Percentiles rank a stretch among this genome's conserved stretches.
Evolutionary conservation across 2,329 filamentous ascomycete species (phyloP).

Genomic region (Xylariaceae sp.): DNA sequence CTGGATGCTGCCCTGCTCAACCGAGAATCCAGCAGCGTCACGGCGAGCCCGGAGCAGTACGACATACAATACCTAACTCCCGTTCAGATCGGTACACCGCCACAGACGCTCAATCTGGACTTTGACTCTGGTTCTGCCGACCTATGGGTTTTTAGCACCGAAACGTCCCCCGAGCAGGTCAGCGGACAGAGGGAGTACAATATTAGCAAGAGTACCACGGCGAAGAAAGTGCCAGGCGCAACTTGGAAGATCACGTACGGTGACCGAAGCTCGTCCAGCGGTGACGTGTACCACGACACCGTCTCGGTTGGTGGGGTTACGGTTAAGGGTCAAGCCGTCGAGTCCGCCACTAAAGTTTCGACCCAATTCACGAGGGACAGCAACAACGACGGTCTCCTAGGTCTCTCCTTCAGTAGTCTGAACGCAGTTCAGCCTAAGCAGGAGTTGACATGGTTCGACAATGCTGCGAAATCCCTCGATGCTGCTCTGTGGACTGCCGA

Average conservation of each 20-base stretch:
- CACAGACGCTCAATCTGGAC: slow-evolving; percentile 32
- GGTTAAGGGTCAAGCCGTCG: slow-evolving; percentile 31
- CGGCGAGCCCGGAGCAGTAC: slow-evolving; percentile 25
- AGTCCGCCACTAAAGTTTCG: slow-evolving; percentile 29
- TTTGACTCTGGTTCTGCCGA: slow-evolving; percentile 35
- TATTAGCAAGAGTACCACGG: slow-evolving; percentile 25
- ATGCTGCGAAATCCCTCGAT: slow-evolving; percentile 26
- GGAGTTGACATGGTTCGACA: slow-evolving; percentile 35
- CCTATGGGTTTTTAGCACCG: slow-evolving; percentile 35
- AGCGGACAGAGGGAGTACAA: slow-evolving; percentile 30
- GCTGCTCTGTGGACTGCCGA: slow-evolving; percentile 34
- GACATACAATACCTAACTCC: slow-evolving; percentile 32
- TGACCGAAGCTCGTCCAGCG: slow-evolving; percentile 33
- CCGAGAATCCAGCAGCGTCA: slow-evolving; percentile 25
- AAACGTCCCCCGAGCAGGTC: slow-evolving; percentile 16
- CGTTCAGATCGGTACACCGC: slow-evolving; percentile 32
- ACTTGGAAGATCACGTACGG: slow-evolving; percentile 34
- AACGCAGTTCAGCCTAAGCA: slow-evolving; percentile 30
- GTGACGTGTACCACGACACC: slow-evolving; percentile 33
- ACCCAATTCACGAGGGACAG: slow-evolving; percentile 30
- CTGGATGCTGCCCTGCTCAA: slow-evolving; percentile 13
- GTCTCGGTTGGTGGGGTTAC: slow-evolving; percentile 32
- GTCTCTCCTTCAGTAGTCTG: slow-evolving; percentile 33
- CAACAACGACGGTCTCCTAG: slow-evolving; percentile 33
- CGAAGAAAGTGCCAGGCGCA: slow-evolving; percentile 24